Base-by-base conservation (phyloP, 164 flowering plant species). In the Umbellularia californica region DNA sequence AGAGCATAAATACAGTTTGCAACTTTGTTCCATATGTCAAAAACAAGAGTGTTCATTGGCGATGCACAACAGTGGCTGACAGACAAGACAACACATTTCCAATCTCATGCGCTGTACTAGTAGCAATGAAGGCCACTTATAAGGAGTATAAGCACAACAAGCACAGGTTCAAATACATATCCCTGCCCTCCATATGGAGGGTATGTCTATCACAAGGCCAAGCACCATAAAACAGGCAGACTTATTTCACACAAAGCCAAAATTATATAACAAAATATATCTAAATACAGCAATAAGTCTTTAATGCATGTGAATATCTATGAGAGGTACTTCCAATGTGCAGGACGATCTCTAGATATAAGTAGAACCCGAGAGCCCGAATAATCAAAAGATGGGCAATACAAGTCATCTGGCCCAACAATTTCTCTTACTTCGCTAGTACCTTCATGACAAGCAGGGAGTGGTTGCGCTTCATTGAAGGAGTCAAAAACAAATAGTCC, bases 321-420 rank as follows among this genome's bases (percentile, higher is more conserved):
- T 17, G 72, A 52, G 63, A 95, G 74, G 80, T 85, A 82, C 87
- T 83, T 91, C 94, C 97, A 92, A 50, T 79, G 47, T 19, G 98
- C 99, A 0, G 98, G 99, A 2, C 98, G 94, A 77, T 96, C 98
- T 83, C 90, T 90, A 23, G 99, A 94, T 70, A 94, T 88, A 3
- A 96, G 80, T 13, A 94, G 94, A 75, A 82, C 92, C 17, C 97
- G 89, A 73, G 98, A 91, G 28, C 83, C 75, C 65, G 71, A 72
- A 82, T 90, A 92, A 79, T 96, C 99, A 72, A 96, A 96, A 65
- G 98, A 90, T 69, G 99, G 98, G 6, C 75, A 80, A 69, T 86
- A 91, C 87, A 96, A 75, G 81, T 91, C 90, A 82, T 89, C 90
- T 15, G 98, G 87, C 27, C 99, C 99, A 64, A 95, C 82, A 9